Conservation (phyloP, 2,329 filamentous ascomycete genomes). For the Furcasterigmium furcatum region DNA sequence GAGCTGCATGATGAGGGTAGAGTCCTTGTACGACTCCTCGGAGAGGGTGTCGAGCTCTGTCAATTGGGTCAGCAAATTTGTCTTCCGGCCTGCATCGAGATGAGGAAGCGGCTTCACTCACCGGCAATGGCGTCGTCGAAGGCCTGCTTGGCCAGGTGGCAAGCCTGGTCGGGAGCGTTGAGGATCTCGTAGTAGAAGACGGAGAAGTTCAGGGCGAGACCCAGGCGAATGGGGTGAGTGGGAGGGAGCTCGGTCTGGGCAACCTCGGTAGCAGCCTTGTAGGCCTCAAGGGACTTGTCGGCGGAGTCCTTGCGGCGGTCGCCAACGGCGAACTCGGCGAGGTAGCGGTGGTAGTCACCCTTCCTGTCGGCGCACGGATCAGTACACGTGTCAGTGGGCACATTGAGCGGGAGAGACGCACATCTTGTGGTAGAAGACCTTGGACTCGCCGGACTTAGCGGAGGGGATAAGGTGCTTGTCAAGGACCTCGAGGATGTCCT, state of each 20-base stretch:
- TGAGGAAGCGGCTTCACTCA: too few relatives aligned
- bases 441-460: slow-evolving; percentile 94
- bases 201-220: slow-evolving; percentile 97
- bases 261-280: slow-evolving; percentile 99
- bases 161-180: slow-evolving; percentile 95
- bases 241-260: slow-evolving; percentile 96
- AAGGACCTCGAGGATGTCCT: slow-evolving; percentile 94
- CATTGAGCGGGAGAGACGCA: slow-evolving; percentile 46
- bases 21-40: slow-evolving; percentile 98
- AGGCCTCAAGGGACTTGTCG: slow-evolving; percentile 86
- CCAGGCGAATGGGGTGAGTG: slow-evolving; percentile 96
- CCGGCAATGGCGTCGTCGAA: slow-evolving; percentile 86
- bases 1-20: slow-evolving; percentile 98
- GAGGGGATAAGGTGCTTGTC: slow-evolving; percentile 93
- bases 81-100: too few relatives aligned
- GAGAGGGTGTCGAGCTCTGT: slow-evolving; percentile 97
- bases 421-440: slow-evolving; percentile 99
- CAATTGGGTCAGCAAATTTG: too few relatives aligned
- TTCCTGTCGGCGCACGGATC: slow-evolving; percentile 59
- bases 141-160: slow-evolving; percentile 98
- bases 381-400: neutral
- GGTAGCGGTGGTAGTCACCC: slow-evolving; percentile 95
- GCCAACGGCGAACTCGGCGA: slow-evolving; percentile 88
- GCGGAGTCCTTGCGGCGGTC: slow-evolving; percentile 90
- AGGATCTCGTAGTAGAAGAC: slow-evolving; percentile 99